These are phyloP conservation scores for Lecanicillium sp. DNA, from an alignment of 2,329 filamentous ascomycete species.

Conservation along the genomic window DNA sequence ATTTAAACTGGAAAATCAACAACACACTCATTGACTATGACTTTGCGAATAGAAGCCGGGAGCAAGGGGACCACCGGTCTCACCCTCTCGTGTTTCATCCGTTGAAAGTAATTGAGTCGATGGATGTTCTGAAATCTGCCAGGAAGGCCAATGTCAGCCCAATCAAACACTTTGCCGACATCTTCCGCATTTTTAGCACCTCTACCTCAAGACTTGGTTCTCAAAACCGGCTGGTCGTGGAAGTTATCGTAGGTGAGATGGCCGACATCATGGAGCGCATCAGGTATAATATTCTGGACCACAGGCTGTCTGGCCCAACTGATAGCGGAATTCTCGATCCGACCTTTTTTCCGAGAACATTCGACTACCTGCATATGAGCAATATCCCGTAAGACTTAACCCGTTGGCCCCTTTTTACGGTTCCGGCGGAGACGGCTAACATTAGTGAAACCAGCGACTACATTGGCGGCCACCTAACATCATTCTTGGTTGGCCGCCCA, in stretches of 20 bases:
- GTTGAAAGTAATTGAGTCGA: background rate
- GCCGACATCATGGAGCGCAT: constrained; percentile 19
- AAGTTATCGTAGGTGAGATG: constrained; percentile 22
- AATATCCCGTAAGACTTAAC: constrained; percentile 20
- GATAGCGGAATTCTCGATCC: constrained; percentile 9
- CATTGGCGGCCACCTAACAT: constrained; percentile 18
- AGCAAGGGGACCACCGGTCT: background rate
- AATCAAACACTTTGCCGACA: background rate
- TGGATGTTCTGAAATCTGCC: background rate
- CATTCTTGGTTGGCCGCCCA: constrained; percentile 15
- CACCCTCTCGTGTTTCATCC: background rate
- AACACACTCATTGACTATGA: constrained; percentile 4
- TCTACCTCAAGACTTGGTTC: background rate
- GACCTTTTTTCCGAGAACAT: constrained; percentile 16
- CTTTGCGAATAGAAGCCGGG: background rate
- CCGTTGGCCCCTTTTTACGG: no score
- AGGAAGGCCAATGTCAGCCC: background rate
- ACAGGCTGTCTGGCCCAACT: constrained; percentile 5
- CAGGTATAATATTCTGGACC: constrained; percentile 16
- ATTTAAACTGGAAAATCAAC: background rate
- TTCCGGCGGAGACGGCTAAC: no score
- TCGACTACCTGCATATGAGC: constrained; percentile 21
- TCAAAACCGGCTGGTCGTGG: constrained; percentile 9
- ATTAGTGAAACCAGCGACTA: constrained; percentile 16
- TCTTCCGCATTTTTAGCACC: background rate